Evolutionary conservation across 139 green algal species (phyloP), one percentile per base, ranked within the genome.

Genomic region (Closterium sp.): DNA sequence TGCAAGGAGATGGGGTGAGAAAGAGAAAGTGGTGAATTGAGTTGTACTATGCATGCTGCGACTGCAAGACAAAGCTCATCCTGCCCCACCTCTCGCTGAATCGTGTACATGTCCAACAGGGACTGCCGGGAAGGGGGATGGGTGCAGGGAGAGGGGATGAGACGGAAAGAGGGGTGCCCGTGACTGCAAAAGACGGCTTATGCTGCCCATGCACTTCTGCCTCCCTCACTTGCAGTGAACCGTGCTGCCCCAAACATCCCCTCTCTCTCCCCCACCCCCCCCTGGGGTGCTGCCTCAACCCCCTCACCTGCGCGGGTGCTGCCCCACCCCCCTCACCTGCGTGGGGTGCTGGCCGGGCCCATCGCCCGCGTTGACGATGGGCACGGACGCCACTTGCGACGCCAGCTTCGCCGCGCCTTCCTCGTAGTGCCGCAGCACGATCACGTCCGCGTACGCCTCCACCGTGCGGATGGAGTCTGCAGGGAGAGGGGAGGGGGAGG

Each of bases 341-440:
- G 97, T 99, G 42, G 98, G 98, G 95, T 99, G 98, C 97, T 99
- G 98, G 0, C 98, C 98, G 0, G 98, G 98, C 13, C 98, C 98
- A 91, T 99, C 98, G 22, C 97, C 98, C 22, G 98, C 98, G 91
- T 99, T 99, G 91, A 99, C 96, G 91, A 99, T 97, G 85, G 98
- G 98, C 4, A 98, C 92, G 3, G 92, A 95, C 1, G 97, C 96
- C n/a, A 96, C 98, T 2, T 90, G 31, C 1, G 98, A 97, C 7
- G 98, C 98, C 7, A 92, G 93, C 88, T 95, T 95, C 2, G 98
- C 97, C 19, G 96, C 95, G 2, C 98, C 98, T 22, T 96, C 96
- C 89, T 94, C 92, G 92, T 98, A 99, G 95, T 99, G 98, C 17
- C 98, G 96, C 90, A 99, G 96, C 73, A 99, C 98, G 90, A 99